Percentiles rank a stretch among this genome's conserved stretches.
Evolutionary conservation across 352 stramenopile genomes (phyloP).

Genomic region (Plasmopara muralis): DNA sequence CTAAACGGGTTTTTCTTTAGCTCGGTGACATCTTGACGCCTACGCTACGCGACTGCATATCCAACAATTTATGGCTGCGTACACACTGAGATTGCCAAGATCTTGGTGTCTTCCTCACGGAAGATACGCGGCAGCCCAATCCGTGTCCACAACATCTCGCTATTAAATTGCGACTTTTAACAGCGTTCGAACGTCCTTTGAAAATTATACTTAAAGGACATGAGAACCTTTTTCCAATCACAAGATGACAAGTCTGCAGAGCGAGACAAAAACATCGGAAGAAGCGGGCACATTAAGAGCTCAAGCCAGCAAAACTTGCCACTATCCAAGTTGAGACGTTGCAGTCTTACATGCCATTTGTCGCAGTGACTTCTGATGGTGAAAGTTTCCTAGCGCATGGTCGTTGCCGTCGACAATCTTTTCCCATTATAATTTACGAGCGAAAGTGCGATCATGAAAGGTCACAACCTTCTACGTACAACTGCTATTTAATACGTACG

Average conservation of each 20-base stretch:
- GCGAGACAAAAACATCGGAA: conserved; percentile 23
- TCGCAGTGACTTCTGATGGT: neutral
- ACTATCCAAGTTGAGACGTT: conserved; percentile 58
- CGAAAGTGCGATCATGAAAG: conserved; percentile 15
- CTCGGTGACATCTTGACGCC: conserved; percentile 54
- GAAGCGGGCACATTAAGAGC: conserved; percentile 41
- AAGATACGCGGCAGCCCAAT: conserved; percentile 57
- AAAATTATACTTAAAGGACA: conserved; percentile 22
- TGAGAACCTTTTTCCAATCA: conserved; percentile 54
- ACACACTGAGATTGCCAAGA: conserved; percentile 68
- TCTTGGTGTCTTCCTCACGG: conserved; percentile 39
- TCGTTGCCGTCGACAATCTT: conserved; percentile 13
- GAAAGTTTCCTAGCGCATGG: conserved; percentile 1
- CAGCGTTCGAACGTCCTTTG: conserved; percentile 50
- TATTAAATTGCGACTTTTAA: conserved; percentile 23
- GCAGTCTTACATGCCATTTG: conserved; percentile 2
- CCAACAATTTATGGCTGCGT: conserved; percentile 75
- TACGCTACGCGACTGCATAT: conserved; percentile 53
- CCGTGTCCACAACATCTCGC: conserved; percentile 56
- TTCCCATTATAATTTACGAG: conserved; percentile 17
- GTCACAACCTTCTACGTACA: conserved; percentile 19
- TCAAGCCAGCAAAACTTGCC: conserved; percentile 76
- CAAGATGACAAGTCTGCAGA: conserved; percentile 17
- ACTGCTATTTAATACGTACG: no score
- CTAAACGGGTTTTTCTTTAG: conserved; percentile 71